Percentiles rank a stretch among this genome's conserved stretches.
These are phyloP conservation scores for Vigna reflexopilosa DNA, from an alignment of 306 rosid species.

Conservation along the genomic window DNA sequence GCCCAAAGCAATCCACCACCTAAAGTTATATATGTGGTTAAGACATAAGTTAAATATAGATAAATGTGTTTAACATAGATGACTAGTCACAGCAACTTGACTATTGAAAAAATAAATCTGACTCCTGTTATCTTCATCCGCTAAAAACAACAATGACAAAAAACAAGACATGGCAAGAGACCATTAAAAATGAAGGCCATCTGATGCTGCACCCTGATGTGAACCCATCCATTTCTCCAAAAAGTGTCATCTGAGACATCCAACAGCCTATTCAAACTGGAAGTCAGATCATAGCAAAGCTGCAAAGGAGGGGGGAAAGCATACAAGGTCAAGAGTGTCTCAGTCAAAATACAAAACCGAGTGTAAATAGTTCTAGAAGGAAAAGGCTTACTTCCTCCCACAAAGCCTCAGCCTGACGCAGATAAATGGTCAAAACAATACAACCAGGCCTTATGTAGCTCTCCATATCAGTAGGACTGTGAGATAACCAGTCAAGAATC, in stretches of 20 bases:
- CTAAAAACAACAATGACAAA: constrained; percentile 20
- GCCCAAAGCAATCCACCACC: constrained; percentile 28
- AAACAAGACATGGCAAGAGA: constrained; percentile 41
- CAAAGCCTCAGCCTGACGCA: constrained; percentile 68
- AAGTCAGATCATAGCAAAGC: constrained; percentile 77
- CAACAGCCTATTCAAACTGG: constrained; percentile 79
- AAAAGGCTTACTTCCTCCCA: constrained; percentile 80
- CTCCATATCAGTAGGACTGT: constrained; percentile 86
- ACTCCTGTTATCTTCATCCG: constrained; percentile 29
- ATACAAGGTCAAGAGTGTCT: constrained; percentile 39
- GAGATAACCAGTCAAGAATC: constrained; percentile 90
- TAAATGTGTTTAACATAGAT: neutral
- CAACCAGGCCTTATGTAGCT: constrained; percentile 97
- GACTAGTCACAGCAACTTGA: constrained; percentile 8
- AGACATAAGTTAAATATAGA: constrained; percentile 6
- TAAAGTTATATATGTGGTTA: constrained; percentile 20
- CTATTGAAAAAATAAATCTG: constrained; percentile 1
- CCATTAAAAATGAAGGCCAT: constrained; percentile 81
- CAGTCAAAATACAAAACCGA: constrained; percentile 27
- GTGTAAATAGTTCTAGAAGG: constrained; percentile 26
- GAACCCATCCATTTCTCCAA: constrained; percentile 93
- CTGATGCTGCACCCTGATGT: constrained; percentile 75
- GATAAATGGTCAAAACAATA: constrained; percentile 79
- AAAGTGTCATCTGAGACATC: constrained; percentile 70
- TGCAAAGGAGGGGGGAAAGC: constrained; percentile 48